phyloP scores from a whole-genome alignment of 129 eudicot genomes.

The Solidago caesia region DNA sequence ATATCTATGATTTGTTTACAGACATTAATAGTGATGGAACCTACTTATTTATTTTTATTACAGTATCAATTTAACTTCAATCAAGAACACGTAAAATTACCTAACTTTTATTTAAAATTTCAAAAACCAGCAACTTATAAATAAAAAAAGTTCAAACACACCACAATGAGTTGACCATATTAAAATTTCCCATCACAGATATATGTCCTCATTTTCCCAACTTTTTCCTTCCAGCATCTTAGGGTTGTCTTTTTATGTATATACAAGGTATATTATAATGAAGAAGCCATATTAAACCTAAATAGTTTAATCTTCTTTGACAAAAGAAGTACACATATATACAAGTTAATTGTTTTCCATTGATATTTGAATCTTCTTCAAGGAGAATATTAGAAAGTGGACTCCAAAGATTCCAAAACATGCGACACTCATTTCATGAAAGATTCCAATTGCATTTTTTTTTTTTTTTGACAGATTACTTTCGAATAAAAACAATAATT shows the following conservation, averaged over 20 bases:
- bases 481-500: too few species aligned
- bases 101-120: not conserved
- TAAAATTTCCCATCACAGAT: not conserved
- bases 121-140: not conserved
- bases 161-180: constrained; percentile 14
- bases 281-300: not conserved
- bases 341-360: not conserved
- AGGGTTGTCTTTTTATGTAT: constrained; percentile 14
- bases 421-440: not conserved
- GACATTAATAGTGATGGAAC: too few species aligned
- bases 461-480: too few species aligned
- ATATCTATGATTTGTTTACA: too few species aligned
- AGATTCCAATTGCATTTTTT: not conserved
- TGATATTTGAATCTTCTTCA: not conserved
- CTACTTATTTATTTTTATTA: too few species aligned
- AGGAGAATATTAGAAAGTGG: not conserved
- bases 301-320: constrained; percentile 15
- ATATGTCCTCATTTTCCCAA: constrained; percentile 9
- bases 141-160: not conserved
- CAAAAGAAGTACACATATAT: not conserved
- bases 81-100: too few species aligned
- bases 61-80: too few species aligned
- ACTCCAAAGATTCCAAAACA: not conserved
- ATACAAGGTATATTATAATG: constrained; percentile 1
- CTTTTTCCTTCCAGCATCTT: constrained; percentile 24